Evolutionary conservation across 352 stramenopile genomes (phyloP).

Genomic region (Globisporangium barbulae): DNA sequence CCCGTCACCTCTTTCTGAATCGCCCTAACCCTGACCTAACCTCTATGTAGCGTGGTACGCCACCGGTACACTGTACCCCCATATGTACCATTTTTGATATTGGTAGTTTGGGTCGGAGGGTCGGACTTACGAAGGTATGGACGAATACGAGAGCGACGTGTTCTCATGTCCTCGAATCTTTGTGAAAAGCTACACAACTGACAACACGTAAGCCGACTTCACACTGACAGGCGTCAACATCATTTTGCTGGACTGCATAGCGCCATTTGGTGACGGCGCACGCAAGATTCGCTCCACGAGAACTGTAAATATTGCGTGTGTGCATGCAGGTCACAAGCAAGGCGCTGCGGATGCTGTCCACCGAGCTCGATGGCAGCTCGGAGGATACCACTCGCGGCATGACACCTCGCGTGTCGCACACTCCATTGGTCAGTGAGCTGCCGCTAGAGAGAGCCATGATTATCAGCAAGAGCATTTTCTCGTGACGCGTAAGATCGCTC

Average conservation of each 20-base stretch:
- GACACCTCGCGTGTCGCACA: constrained; percentile 10
- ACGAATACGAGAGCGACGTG: too few species aligned
- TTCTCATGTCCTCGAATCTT: too few species aligned
- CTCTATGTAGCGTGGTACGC: not conserved
- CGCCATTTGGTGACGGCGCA: not conserved
- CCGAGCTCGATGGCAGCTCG: not conserved
- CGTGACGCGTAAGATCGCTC: constrained; percentile 6
- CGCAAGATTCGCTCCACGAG: not conserved
- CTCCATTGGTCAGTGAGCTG: constrained; percentile 13
- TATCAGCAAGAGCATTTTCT: not conserved
- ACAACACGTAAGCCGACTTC: not conserved
- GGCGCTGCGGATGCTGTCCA: not conserved
- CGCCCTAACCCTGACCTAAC: not conserved
- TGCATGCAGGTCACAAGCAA: not conserved
- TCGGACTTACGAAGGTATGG: too few species aligned
- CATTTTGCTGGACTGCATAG: not conserved
- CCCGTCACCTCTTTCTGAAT: not conserved
- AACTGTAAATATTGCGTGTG: not conserved
- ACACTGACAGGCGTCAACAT: not conserved
- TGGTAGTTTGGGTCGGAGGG: too few species aligned
- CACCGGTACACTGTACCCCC: too few species aligned
- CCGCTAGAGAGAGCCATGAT: constrained; percentile 1
- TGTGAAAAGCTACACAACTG: not conserved
- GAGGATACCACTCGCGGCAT: not conserved
- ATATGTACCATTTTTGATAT: too few species aligned